Base-by-base conservation (phyloP, 2,329 filamentous ascomycete species). In the Aspergillus calidoustus region DNA sequence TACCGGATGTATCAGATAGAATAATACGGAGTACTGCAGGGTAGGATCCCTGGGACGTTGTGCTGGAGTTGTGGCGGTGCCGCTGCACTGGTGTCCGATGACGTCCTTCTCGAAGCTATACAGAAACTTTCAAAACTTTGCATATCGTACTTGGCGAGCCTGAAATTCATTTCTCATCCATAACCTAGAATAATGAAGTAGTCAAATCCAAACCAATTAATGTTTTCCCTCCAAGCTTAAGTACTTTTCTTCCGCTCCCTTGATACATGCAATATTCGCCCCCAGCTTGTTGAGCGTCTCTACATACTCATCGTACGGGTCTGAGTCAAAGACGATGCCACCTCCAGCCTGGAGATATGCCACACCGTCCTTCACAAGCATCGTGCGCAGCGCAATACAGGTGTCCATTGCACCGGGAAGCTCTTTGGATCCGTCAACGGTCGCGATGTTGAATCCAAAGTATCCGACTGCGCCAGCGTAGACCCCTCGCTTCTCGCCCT, bases 401-500 rank as follows among this genome's bases (percentile, higher is more conserved):
- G 91, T 96, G 71, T 97, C 93, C 93, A 97, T 97, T 23, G 91
- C 91, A 7, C 93, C 94, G 72, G 96, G 91, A 11, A 84, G 81
- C 59, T 87, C 82, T 54, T 78, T 75, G 23, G 76, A 82, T 56
- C 89, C 90, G 47, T 89, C 83, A 7, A 82, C 79, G 53, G 89
- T 87, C 50, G 94, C 85, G 56, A 86, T 86, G 64, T 88, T 87
- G 73, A 96, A 98, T 9, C 94, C 94, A 77, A 97, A 99, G 80
- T 97, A 99, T 2, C 95, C 95, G 0, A 97, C 94, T 0, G 95
- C 95, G 30, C 95, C 95, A 8, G 95, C 95, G 74, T 99, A 99
- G 44, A 98, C 88, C 46, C 95, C 94, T 58, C 95, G 86, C 83
- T 97, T 97, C 84, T 99, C 95, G 66, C 86, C 83, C 80, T 99